A percentile compares a stretch with the other conserved stretches of the same genome.
These are phyloP conservation scores for Solanum etuberosum DNA, from an alignment of 257 asterid species.

Conservation along the genomic window DNA sequence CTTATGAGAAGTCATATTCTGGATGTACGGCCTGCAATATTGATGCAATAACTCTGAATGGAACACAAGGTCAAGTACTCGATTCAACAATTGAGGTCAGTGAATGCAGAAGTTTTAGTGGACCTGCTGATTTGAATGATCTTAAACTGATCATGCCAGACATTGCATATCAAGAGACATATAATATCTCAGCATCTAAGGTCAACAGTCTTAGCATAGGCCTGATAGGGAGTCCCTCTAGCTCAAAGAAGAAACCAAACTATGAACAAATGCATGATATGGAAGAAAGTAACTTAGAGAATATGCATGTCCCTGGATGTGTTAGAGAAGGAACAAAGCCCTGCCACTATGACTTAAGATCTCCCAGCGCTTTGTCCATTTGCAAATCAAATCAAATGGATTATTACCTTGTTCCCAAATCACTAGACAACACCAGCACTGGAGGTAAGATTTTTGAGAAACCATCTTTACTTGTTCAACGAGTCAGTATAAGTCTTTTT, in stretches of 20 bases:
- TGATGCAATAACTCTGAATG: neutral
- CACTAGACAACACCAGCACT: neutral
- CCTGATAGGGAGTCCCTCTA: neutral
- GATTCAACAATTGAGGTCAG: neutral
- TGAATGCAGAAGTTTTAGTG: neutral
- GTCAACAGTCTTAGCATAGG: neutral
- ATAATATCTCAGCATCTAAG: neutral
- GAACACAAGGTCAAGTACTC: neutral
- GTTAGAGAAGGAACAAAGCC: neutral
- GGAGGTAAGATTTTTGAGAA: neutral
- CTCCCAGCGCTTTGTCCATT: neutral
- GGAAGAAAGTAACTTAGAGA: neutral
- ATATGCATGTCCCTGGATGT: neutral
- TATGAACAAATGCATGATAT: neutral
- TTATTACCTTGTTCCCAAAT: neutral
- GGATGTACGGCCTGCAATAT: neutral
- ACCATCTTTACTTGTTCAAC: neutral
- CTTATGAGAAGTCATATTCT: neutral
- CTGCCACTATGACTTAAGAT: neutral
- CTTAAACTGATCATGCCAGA: neutral
- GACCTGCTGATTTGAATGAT: neutral
- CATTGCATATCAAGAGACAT: neutral
- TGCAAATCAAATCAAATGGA: neutral
- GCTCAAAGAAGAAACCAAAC: neutral
- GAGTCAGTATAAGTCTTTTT: neutral